Base-by-base conservation (phyloP, 371 early-diverging fungal species). In the Mucor piriformis region DNA sequence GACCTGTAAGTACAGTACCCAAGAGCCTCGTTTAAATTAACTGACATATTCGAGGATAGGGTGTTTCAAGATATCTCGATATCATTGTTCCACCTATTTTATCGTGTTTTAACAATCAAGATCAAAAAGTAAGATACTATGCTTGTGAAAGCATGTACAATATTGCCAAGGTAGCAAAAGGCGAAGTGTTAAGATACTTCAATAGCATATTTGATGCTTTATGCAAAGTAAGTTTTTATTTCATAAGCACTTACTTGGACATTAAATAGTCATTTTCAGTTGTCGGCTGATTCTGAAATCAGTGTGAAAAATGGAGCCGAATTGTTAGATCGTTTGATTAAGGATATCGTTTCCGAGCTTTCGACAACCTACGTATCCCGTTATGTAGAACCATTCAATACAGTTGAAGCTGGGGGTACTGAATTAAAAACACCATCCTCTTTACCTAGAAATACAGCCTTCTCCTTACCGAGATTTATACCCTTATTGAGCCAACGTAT, bases 111-210 rank as follows among this genome's bases (percentile, higher is more conserved):
- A 67, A 77, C 2, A 95, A 96, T 66, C 91, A 85, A 52, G 97
- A 97, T 68, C 83, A 89, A 18, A 81, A 90, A 21, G 95, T 96
- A 25, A 81, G 95, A 27, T 97, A 95, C 73, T 96, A 95, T 81
- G 95, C 95, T 4, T 94, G 95, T 61, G 97, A 97, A 73, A 84
- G 87, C 48, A 88, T 96, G 87, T 97, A 97, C 71, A 97, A 97
- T 69, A 94, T 97, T 47, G 89, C 91, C 24, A 97, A 97, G 59
- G 95, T 94, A 5, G 93, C 95, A 23, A 81, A 92, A 51, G 90
- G 89, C 3, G 84, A 87, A 51, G 86, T 95, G 3, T 72, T 96
- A 51, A 74, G 86, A 32, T 94, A 86, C 67, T 97, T 97, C 55
- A 96, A 95, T 72, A 94, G 94, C 46, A 84, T 96, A 4, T 95